Percentiles rank a stretch among this genome's conserved stretches.
Conservation (phyloP, 2,329 filamentous ascomycete genomes). For the Apiospora aurea region DNA sequence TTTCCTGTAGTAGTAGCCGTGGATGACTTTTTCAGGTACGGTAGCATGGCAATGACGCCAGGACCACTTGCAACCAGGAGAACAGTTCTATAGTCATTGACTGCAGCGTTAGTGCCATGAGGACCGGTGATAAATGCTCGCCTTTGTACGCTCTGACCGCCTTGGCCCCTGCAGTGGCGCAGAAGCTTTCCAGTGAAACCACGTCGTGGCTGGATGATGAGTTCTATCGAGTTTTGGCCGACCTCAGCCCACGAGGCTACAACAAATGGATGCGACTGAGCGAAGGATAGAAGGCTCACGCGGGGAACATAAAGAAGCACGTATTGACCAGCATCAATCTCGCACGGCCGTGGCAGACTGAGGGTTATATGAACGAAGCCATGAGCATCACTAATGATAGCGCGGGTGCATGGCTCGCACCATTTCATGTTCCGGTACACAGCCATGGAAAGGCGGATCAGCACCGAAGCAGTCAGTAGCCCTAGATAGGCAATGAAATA, state of each 20-base stretch:
- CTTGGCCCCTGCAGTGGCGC: neutral
- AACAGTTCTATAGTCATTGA: constrained; percentile 23
- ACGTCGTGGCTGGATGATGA: constrained; percentile 22
- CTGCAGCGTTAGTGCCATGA: constrained; percentile 14
- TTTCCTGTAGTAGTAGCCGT: constrained; percentile 19
- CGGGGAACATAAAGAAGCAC: constrained; percentile 7
- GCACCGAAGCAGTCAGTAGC: neutral
- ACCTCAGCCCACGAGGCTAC: constrained; percentile 23
- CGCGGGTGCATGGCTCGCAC: constrained; percentile 14
- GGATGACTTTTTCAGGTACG: constrained; percentile 23
- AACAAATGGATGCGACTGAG: constrained; percentile 18
- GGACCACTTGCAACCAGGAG: constrained; percentile 22
- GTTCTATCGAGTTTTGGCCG: constrained; percentile 20
- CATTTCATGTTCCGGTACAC: constrained; percentile 15
- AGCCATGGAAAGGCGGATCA: neutral
- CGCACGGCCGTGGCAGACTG: constrained; percentile 14
- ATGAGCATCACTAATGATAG: constrained; percentile 8
- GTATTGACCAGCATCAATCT: constrained; percentile 23
- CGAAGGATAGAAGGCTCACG: constrained; percentile 1
- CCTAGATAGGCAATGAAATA: constrained; percentile 9
- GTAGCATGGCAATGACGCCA: constrained; percentile 22
- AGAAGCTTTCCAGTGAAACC: constrained; percentile 19
- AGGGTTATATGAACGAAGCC: constrained; percentile 13
- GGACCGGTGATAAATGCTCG: constrained; percentile 23
- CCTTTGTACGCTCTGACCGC: neutral